Evolutionary conservation across 306 rosid species (phyloP).

Genomic region (Begonia loranthoides): DNA sequence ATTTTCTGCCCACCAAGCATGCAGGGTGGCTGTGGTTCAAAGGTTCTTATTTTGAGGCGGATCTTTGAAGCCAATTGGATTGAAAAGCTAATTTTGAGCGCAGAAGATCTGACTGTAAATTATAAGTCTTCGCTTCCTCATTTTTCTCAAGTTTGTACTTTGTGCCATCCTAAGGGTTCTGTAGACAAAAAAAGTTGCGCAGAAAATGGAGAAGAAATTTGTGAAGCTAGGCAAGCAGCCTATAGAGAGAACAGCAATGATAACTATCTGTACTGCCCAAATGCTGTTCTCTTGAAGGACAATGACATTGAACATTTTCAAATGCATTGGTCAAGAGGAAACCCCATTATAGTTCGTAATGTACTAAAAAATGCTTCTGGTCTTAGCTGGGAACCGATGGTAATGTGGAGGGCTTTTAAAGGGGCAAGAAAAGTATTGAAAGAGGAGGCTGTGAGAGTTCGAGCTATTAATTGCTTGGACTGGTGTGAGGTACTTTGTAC

Average conservation of each 20-base stretch:
- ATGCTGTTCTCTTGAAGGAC: conserved; percentile 13
- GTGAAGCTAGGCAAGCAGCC: conserved; percentile 25
- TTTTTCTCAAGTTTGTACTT: conserved; percentile 18
- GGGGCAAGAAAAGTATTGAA: conserved; percentile 27
- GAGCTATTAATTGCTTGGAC: conserved; percentile 34
- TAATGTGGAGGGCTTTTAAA: conserved; percentile 38
- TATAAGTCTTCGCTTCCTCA: conserved; percentile 12
- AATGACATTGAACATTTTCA: conserved; percentile 25
- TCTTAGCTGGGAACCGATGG: conserved; percentile 48
- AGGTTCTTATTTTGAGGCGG: conserved; percentile 19
- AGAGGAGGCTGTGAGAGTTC: conserved; percentile 29
- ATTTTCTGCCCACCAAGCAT: conserved; percentile 38
- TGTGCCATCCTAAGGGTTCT: conserved; percentile 16
- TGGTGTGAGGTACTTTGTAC: conserved; percentile 26
- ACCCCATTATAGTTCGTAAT: conserved; percentile 31
- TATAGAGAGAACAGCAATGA: conserved; percentile 17
- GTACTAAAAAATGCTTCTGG: conserved; percentile 37
- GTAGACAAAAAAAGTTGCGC: conserved; percentile 1
- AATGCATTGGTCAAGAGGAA: conserved; percentile 30
- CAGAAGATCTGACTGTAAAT: conserved; percentile 20
- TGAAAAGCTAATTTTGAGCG: conserved; percentile 11
- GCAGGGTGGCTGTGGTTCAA: conserved; percentile 37
- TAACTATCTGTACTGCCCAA: conserved; percentile 24
- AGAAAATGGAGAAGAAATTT: background rate
- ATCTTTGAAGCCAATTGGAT: conserved; percentile 21